A percentile compares a stretch with the other conserved stretches of the same genome.
phyloP scores from a whole-genome alignment of 179 eudicot species.

The Silene vulgaris region DNA sequence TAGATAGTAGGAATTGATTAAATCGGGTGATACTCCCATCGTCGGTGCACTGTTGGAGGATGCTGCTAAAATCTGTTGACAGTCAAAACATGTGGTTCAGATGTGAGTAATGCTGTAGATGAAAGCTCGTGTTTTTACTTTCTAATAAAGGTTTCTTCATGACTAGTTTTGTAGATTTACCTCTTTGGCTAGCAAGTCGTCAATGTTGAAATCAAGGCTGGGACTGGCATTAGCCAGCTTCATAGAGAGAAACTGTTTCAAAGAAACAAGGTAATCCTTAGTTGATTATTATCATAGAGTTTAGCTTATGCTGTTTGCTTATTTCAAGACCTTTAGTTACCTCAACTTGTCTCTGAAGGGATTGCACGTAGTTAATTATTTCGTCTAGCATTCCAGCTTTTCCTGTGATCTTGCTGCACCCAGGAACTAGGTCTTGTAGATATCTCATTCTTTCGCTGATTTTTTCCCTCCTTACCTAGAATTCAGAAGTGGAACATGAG shows the following conservation, averaged over 20 bases:
- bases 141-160: background rate
- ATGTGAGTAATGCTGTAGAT: background rate
- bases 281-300: background rate
- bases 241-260: slow-evolving; percentile 85
- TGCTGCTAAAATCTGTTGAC: slow-evolving; percentile 49
- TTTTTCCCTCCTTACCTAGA: slow-evolving; percentile 83
- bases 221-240: slow-evolving; percentile 75
- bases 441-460: slow-evolving; percentile 92
- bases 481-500: slow-evolving; percentile 8
- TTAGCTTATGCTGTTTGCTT: background rate
- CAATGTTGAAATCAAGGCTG: slow-evolving; percentile 62
- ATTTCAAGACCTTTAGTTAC: slow-evolving; percentile 31
- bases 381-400: slow-evolving; percentile 99
- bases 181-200: slow-evolving; percentile 62
- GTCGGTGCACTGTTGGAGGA: slow-evolving; percentile 43
- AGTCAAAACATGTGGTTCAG: slow-evolving; percentile 17
- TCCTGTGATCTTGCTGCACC: slow-evolving; percentile 85
- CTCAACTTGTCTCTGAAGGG: slow-evolving; percentile 97
- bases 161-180: slow-evolving; percentile 32
- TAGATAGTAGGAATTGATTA: slow-evolving; percentile 39
- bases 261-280: slow-evolving; percentile 3
- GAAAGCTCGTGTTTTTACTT: background rate
- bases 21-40: slow-evolving; percentile 48
- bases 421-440: slow-evolving; percentile 91
- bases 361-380: slow-evolving; percentile 88